phyloP scores from a whole-genome alignment of 306 rosid genomes.

The Quercus aquifolioides region DNA sequence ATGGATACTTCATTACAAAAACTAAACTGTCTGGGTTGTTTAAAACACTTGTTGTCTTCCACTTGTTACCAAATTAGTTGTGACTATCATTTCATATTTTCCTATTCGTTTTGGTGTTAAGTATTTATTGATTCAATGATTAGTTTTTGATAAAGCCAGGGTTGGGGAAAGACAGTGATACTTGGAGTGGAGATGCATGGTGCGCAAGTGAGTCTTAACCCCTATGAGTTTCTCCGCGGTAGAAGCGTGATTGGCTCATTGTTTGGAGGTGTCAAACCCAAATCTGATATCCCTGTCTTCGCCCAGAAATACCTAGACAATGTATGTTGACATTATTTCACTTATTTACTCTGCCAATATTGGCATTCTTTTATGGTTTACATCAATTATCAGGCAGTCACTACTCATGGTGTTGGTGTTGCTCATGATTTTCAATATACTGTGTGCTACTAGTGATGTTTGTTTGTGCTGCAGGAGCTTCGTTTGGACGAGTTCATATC shows the following conservation, averaged over 20 bases:
- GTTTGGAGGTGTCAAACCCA: conserved; percentile 47
- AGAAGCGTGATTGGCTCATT: conserved; percentile 40
- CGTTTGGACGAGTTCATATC: conserved; percentile 48
- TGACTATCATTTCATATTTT: background rate
- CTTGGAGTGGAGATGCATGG: conserved; percentile 57
- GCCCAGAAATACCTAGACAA: conserved; percentile 33
- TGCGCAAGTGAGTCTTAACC: conserved; percentile 19
- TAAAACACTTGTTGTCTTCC: no score
- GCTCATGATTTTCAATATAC: background rate
- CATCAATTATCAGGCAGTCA: no score
- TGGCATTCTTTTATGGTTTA: no score
- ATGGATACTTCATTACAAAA: no score
- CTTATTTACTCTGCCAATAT: no score
- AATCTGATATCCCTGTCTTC: conserved; percentile 35
- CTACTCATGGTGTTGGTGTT: no score
- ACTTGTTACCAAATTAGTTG: no score
- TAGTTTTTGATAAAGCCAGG: conserved; percentile 24
- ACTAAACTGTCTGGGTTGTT: no score
- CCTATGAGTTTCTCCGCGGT: conserved; percentile 28
- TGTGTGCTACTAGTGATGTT: background rate
- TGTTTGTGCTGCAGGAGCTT: conserved; percentile 35
- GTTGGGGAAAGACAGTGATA: conserved; percentile 60
- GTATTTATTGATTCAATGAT: background rate
- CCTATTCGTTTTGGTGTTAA: background rate
- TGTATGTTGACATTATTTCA: conserved; percentile 13